Evolutionary conservation across 352 stramenopile genomes (phyloP).

Genomic region (Phytophthora melonis): DNA sequence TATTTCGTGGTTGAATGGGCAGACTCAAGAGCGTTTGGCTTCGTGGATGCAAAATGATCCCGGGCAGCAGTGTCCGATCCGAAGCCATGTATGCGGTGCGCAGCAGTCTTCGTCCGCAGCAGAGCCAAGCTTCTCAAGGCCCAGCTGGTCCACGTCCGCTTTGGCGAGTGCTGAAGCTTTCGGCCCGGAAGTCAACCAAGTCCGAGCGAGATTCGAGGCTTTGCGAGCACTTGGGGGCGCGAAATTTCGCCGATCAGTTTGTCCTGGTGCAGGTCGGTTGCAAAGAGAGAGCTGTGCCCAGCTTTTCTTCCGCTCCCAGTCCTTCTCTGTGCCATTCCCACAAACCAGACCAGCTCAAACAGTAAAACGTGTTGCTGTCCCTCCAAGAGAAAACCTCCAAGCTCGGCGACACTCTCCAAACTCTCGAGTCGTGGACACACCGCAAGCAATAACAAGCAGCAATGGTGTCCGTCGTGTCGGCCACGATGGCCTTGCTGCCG

Average conservation of each 20-base stretch:
- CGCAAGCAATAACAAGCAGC: constrained; percentile 14
- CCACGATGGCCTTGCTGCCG: constrained; percentile 19
- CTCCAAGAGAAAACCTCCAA: constrained; percentile 1
- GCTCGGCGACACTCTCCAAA: constrained; percentile 28
- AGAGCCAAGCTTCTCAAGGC: constrained; percentile 26
- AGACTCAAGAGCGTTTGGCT: not conserved
- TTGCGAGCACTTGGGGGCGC: not conserved
- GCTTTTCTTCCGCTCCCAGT: constrained; percentile 40
- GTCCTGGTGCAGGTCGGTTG: constrained; percentile 9
- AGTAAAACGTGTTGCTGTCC: constrained; percentile 18
- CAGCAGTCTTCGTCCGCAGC: constrained; percentile 22
- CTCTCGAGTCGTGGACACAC: constrained; percentile 19
- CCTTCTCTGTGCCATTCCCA: constrained; percentile 33
- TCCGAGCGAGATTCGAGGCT: constrained; percentile 7
- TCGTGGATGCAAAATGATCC: not conserved
- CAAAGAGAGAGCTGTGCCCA: constrained; percentile 14
- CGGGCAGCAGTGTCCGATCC: constrained; percentile 14
- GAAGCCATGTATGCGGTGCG: constrained; percentile 27
- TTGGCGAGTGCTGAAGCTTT: not conserved
- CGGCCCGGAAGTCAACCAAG: not conserved
- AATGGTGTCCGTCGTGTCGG: constrained; percentile 26
- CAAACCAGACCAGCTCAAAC: constrained; percentile 30
- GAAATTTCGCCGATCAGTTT: constrained; percentile 18
- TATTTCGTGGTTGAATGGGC: constrained; percentile 26
- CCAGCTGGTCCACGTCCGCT: constrained; percentile 16